Base-by-base conservation (phyloP, 768 basidiomycete genomes). In the Lactifluus pinguis region DNA sequence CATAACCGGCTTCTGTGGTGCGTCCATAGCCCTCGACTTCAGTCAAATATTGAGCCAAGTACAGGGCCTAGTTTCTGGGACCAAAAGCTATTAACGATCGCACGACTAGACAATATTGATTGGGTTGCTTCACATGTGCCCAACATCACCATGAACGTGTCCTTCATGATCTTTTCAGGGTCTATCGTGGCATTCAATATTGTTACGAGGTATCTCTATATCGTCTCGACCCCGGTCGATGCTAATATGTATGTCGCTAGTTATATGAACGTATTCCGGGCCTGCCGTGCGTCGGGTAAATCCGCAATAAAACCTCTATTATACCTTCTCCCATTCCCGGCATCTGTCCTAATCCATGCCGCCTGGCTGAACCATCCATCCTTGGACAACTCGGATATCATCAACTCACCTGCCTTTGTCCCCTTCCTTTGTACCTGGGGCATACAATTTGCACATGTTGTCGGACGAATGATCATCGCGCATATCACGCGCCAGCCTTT, bases 361-460 rank as follows among this genome's bases (percentile, higher is more conserved):
- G 72, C 81, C 34, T 99, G 95, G 95, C 79, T 98, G 17, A 77
- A 83, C 19, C 83, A 85, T 32, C 87, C 91, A 9, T 73, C 80
- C 19, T 75, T 77, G 67, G 73, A 79, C 57, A 74, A 83, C 59
- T 84, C 86, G 3, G 76, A 76, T n/a, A 83, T 95, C 71, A 76
- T 97, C 44, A 77, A 87, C 66, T 89, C 89, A 1, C 76, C 84
- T 1, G 79, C 86, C 29, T 86, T 98, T 69, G 74, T 98, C 11
- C 92, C 94, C 3, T 97, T 95, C 77, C 73, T 95, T 17, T 87
- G 85, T 67, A 86, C 89, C 19, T 98, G 95, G 94, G 95, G 94
- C n/a, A 72, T 90, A 55, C 88, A 90, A 72, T 91, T 92, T 65
- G 87, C 89, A 32, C 89, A 91, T 65, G 87, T 94, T 70, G 95